These are phyloP conservation scores for Kokia cookei DNA, from an alignment of 441 rosid genomes.

Conservation along the genomic window DNA sequence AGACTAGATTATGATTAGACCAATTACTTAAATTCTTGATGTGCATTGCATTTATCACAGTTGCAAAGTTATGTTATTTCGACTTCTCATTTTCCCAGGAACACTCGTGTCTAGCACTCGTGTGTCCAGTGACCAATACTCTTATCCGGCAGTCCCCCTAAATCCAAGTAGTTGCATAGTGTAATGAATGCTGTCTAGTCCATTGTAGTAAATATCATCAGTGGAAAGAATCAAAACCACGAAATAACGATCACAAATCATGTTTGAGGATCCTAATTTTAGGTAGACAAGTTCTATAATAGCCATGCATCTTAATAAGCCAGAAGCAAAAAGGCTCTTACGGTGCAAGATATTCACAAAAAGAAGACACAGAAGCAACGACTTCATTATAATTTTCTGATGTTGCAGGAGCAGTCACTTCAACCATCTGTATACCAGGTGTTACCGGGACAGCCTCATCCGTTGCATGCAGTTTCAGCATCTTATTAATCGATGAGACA, in stretches of 20 bases:
- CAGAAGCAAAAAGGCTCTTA: slow-evolving; percentile 24
- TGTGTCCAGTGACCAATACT: too few relatives aligned
- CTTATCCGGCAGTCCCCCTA: too few relatives aligned
- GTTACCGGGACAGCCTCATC: slow-evolving; percentile 93
- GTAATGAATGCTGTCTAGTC: neutral
- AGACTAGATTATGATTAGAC: neutral
- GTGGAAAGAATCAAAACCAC: neutral
- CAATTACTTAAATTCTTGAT: neutral
- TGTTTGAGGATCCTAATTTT: too few relatives aligned
- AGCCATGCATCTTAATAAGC: neutral
- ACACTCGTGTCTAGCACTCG: too few relatives aligned
- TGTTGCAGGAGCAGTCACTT: slow-evolving; percentile 89
- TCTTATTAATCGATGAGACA: slow-evolving; percentile 79
- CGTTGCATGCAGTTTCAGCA: slow-evolving; percentile 79
- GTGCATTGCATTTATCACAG: neutral
- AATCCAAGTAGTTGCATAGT: neutral
- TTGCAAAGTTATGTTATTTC: too few relatives aligned
- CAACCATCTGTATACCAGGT: slow-evolving; percentile 93
- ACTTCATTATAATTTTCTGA: slow-evolving; percentile 84
- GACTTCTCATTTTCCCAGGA: too few relatives aligned
- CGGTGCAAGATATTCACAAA: slow-evolving; percentile 98
- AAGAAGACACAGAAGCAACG: slow-evolving; percentile 72
- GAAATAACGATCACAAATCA: too few relatives aligned
- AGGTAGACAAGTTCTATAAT: neutral
- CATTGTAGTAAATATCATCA: too few relatives aligned